These are phyloP conservation scores for Plasmodium inui DNA, from an alignment of 169 alveolate species.

Conservation along the genomic window DNA sequence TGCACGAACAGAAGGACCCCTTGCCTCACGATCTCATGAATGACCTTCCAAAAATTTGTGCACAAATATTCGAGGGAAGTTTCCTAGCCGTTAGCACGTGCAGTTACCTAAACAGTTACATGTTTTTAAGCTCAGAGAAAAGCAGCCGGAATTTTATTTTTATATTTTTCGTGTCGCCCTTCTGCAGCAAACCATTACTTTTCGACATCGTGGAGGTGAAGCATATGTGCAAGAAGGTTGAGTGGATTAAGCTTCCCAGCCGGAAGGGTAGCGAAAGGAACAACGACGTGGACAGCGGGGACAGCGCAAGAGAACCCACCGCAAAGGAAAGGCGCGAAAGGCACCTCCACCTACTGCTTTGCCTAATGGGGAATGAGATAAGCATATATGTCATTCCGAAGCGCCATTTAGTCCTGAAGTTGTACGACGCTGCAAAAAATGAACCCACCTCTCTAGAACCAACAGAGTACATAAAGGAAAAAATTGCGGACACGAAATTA, in stretches of 20 bases:
- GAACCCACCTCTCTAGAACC: not conserved
- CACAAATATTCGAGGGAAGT: slow-evolving; percentile 14
- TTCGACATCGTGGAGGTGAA: slow-evolving; percentile 25
- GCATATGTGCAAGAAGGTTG: slow-evolving; percentile 38
- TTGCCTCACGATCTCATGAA: not conserved
- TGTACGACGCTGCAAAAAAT: slow-evolving; percentile 4
- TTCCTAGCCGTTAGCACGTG: slow-evolving; percentile 34
- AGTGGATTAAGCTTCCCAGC: slow-evolving; percentile 30
- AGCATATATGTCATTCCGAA: slow-evolving; percentile 35
- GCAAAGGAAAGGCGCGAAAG: not conserved
- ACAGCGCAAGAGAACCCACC: not conserved
- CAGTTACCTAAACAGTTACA: slow-evolving; percentile 39
- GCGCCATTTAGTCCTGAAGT: not conserved
- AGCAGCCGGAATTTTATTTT: slow-evolving; percentile 38
- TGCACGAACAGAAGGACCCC: not conserved
- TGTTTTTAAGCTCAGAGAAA: slow-evolving; percentile 3
- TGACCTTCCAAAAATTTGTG: slow-evolving; percentile 5
- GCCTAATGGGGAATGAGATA: slow-evolving; percentile 27
- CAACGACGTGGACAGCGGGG: not conserved
- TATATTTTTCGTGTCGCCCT: slow-evolving; percentile 39
- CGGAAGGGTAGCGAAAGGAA: not conserved
- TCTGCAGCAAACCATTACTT: slow-evolving; percentile 6
- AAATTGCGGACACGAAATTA: not conserved
- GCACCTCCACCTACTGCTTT: slow-evolving; percentile 23
- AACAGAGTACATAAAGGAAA: not conserved